phyloP scores from a whole-genome alignment of 257 asterid genomes.

The Solanum pimpinellifolium region DNA sequence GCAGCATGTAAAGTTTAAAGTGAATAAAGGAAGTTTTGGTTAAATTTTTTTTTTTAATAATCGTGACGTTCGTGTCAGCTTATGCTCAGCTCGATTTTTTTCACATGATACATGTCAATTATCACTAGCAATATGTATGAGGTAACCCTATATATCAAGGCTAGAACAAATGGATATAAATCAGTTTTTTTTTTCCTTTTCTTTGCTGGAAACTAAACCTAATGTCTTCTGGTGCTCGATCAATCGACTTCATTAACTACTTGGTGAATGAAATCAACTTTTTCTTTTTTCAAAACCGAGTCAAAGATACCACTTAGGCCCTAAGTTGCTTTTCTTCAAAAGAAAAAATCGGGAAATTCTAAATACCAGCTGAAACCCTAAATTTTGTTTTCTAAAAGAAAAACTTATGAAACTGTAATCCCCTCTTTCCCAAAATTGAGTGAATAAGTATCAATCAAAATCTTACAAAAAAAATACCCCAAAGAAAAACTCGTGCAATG shows the following conservation, averaged over 20 bases:
- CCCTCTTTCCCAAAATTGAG: neutral
- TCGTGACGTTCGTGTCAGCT: neutral
- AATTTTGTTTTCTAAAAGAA: too few relatives aligned
- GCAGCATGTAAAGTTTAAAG: neutral
- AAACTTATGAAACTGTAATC: neutral
- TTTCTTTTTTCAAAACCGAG: neutral
- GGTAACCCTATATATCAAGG: neutral
- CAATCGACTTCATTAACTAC: too few relatives aligned
- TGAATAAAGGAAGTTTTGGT: neutral
- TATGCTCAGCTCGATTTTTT: neutral
- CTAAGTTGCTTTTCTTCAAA: neutral
- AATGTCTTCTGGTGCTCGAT: too few relatives aligned
- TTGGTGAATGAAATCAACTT: too few relatives aligned
- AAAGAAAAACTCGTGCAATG: neutral
- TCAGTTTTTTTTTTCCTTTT: too few relatives aligned
- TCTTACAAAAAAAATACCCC: neutral
- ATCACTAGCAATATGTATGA: neutral
- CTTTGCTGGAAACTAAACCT: too few relatives aligned
- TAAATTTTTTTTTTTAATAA: too few relatives aligned
- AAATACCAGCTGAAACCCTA: neutral
- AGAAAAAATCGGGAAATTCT: neutral
- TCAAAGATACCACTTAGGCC: neutral
- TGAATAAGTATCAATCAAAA: neutral
- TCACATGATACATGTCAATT: neutral
- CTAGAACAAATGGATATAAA: too few relatives aligned